Evolutionary conservation across 805 yeast genomes (phyloP), one percentile per base, ranked within the genome.

Genomic region (Peterozyma toletana): DNA sequence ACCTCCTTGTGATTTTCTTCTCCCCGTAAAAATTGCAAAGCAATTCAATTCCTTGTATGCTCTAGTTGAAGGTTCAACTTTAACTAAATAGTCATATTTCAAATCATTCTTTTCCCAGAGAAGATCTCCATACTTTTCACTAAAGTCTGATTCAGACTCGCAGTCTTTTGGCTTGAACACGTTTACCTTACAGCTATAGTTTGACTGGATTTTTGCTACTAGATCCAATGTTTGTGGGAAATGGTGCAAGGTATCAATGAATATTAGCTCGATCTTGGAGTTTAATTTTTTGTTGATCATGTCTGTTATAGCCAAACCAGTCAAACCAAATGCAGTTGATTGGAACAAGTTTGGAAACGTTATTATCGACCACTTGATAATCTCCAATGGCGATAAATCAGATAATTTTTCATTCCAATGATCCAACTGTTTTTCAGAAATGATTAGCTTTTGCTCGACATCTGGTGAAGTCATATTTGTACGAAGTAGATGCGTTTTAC

Each of bases 251-350:
- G 98, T 91, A 59, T 91, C 97, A 39, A 90, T 71, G 59, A 91
- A 91, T 2, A 91, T 83, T 44, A 90, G 67, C 44, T 89, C 95
- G 6, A 86, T 68, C 0, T 81, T 73, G 37, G 64, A 60, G 3
- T 47, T 46, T 29, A 59, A 47, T 51, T 46, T 9, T 56, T 80
- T 77, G 30, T 84, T 73, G 29, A 90, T 62, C 75, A 90, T 85
- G 60, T 90, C 96, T 37, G 86, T 69, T 11, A 91, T 90, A 30
- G 85, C 96, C 47, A 91, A 64, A 0, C 98, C 98, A 1, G 96
- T 86, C 39, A 91, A 71, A 0, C 98, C 98, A 64, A 91, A 89
- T 1, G 98, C 98, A 0, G 98, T 88, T 2, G 96, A 89, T 63
- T 91, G 98, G 56, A 60, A 90, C 34, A 91, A 67, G 35, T 79